These are phyloP conservation scores for Craterostigma plantagineum DNA, from an alignment of 257 asterid species.

Conservation along the genomic window DNA sequence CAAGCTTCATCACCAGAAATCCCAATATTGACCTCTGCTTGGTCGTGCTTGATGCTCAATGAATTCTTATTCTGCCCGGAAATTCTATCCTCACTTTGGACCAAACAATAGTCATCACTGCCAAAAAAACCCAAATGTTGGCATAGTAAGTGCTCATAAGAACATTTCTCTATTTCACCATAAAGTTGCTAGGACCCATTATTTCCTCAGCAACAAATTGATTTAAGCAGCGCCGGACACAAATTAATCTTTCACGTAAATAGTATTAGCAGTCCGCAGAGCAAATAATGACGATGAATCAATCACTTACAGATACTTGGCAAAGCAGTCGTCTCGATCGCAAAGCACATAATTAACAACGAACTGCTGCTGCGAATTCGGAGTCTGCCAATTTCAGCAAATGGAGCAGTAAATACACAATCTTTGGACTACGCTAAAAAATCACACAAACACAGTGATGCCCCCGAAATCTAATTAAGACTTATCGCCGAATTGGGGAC, in stretches of 20 bases:
- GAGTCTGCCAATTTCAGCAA: slow-evolving; percentile 19
- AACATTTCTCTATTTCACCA: not conserved
- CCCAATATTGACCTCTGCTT: slow-evolving; percentile 42
- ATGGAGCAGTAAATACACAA: slow-evolving; percentile 7
- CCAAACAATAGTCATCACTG: slow-evolving; percentile 49
- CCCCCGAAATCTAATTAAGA: not conserved
- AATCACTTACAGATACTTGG: slow-evolving; percentile 53
- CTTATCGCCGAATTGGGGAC: slow-evolving; percentile 19
- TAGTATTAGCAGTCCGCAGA: not conserved
- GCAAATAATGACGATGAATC: not conserved
- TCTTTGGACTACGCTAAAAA: not conserved
- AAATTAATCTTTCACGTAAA: too few relatives aligned
- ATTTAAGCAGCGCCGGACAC: too few relatives aligned
- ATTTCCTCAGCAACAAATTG: too few relatives aligned
- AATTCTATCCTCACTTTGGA: slow-evolving; percentile 17
- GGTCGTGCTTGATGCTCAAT: slow-evolving; percentile 13
- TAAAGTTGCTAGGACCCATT: too few relatives aligned
- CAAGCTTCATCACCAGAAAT: slow-evolving; percentile 22
- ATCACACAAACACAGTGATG: not conserved
- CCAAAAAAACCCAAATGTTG: slow-evolving; percentile 5
- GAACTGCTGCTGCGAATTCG: slow-evolving; percentile 30
- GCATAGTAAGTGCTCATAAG: not conserved
- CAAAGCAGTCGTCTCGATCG: slow-evolving; percentile 34
- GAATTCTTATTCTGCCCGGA: slow-evolving; percentile 8
- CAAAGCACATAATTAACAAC: slow-evolving; percentile 35